phyloP scores from a whole-genome alignment of 2,329 filamentous ascomycete species.

The Dryadomyces quercivorus region DNA sequence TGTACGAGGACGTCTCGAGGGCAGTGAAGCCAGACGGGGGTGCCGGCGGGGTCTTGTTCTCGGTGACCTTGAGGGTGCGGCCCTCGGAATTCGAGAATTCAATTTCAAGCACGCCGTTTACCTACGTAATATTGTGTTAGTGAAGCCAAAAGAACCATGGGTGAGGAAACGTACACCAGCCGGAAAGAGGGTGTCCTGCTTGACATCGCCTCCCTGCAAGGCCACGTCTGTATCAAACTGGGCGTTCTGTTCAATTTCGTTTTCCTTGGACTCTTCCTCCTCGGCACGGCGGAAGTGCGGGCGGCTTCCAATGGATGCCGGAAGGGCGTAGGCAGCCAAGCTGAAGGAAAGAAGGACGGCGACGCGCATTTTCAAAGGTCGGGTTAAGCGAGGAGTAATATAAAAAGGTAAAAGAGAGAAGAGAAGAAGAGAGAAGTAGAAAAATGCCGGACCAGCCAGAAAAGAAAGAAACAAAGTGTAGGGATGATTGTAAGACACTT shows the following conservation, averaged over 20 bases:
- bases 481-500: background rate
- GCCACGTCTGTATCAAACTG: slow-evolving; percentile 18
- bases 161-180: slow-evolving; percentile 17
- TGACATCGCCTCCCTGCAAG: slow-evolving; percentile 19
- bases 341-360: background rate
- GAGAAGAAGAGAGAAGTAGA: background rate
- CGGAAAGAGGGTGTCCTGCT: slow-evolving; percentile 22
- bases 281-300: slow-evolving; percentile 3
- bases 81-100: slow-evolving; percentile 24
- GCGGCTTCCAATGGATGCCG: background rate
- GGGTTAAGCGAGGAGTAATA: background rate
- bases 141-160: background rate
- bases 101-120: slow-evolving; percentile 24
- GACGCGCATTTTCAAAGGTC: background rate
- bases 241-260: slow-evolving; percentile 19
- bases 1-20: slow-evolving; percentile 24
- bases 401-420: background rate
- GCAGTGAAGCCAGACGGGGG: slow-evolving; percentile 22
- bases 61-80: slow-evolving; percentile 23
- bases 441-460: background rate
- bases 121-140: no score
- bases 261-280: slow-evolving; percentile 6
- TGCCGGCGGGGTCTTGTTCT: slow-evolving; percentile 22
- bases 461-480: background rate
- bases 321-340: background rate